phyloP scores from a whole-genome alignment of 331 rosid species.

The Stylosanthes scabra region DNA sequence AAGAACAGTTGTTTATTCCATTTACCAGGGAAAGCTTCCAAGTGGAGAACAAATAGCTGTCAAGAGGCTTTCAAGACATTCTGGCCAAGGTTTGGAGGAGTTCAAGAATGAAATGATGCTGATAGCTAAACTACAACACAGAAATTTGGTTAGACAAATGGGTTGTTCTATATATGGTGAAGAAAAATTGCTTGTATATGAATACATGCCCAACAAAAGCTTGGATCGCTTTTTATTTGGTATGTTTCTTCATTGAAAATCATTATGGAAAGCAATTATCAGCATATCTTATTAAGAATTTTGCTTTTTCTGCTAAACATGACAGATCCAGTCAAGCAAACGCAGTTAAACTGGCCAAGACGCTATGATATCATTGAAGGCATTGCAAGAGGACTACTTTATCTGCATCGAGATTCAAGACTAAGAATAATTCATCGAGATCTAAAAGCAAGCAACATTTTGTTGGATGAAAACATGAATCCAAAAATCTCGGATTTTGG shows the following conservation, averaged over 20 bases:
- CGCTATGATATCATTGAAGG: conserved; percentile 75
- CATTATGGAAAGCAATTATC: not conserved
- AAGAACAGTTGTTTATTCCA: conserved; percentile 12
- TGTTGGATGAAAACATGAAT: conserved; percentile 74
- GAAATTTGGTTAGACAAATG: conserved; percentile 74
- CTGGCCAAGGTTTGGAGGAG: conserved; percentile 81
- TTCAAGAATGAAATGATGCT: conserved; percentile 76
- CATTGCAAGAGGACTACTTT: conserved; percentile 81
- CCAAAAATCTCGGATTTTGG: conserved; percentile 91
- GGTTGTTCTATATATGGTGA: conserved; percentile 76
- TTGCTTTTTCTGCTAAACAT: conserved; percentile 20
- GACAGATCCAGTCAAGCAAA: conserved; percentile 54
- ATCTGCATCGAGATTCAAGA: conserved; percentile 84
- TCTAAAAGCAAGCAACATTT: conserved; percentile 71
- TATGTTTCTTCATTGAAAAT: conserved; percentile 32
- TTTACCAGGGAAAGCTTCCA: conserved; percentile 66
- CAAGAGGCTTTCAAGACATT: conserved; percentile 71
- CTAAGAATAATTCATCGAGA: conserved; percentile 81
- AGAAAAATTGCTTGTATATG: conserved; percentile 76
- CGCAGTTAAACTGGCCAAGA: conserved; percentile 59
- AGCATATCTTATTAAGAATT: not conserved
- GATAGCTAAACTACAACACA: conserved; percentile 74
- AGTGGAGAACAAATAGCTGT: conserved; percentile 65
- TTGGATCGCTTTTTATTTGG: conserved; percentile 77
- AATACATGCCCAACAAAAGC: conserved; percentile 82